These are phyloP conservation scores for Spergularia azorica DNA, from an alignment of 179 eudicot genomes.

Conservation along the genomic window DNA sequence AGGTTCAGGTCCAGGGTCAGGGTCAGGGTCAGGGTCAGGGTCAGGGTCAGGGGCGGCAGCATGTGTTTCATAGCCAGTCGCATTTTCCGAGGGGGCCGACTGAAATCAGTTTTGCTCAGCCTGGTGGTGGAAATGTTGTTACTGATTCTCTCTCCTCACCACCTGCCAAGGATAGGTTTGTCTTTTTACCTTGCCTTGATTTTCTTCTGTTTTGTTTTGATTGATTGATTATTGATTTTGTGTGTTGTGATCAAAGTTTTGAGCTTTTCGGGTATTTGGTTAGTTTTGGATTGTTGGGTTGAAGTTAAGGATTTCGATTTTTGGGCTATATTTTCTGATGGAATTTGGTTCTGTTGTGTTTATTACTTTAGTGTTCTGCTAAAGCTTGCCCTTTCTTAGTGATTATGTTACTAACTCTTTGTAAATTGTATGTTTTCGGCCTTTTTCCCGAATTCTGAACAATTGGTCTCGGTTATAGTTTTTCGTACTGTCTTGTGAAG, in stretches of 20 bases:
- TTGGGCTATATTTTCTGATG: background rate
- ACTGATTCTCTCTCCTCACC: conserved; percentile 27
- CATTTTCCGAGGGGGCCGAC: conserved; percentile 36
- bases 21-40: too few species aligned
- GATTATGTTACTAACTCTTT: too few species aligned
- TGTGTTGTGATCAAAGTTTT: background rate
- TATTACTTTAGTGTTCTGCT: too few species aligned
- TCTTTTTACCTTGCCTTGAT: background rate
- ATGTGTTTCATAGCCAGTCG: conserved; percentile 2
- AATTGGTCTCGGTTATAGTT: background rate
- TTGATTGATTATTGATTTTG: background rate
- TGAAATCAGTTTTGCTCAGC: conserved; percentile 44
- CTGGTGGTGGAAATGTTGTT: conserved; percentile 25
- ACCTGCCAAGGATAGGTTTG: conserved; percentile 42
- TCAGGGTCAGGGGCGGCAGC: background rate
- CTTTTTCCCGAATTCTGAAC: background rate
- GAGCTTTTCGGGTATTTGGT: background rate
- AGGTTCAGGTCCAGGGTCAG: too few species aligned
- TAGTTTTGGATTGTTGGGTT: background rate
- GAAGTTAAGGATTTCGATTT: background rate
- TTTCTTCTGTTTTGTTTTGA: background rate
- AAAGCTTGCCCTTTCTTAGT: too few species aligned
- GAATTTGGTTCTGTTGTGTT: background rate
- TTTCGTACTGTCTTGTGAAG: too few species aligned
- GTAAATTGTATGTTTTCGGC: background rate